phyloP scores from a whole-genome alignment of 225 moss, liverwort and hornwort genomes.

The Sphagnum tenellum region DNA sequence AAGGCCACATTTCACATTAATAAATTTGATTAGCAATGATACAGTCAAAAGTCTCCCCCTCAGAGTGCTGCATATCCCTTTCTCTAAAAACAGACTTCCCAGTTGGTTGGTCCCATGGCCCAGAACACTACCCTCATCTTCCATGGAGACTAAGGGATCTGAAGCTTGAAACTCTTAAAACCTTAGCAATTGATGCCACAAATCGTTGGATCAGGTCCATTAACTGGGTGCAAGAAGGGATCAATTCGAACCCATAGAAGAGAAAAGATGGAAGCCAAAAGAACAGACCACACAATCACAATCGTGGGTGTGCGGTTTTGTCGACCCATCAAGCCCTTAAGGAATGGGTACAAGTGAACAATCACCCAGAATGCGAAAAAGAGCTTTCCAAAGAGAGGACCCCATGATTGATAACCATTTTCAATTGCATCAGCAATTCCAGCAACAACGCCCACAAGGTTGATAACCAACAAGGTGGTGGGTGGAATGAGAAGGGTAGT shows the following conservation, averaged over 20 bases:
- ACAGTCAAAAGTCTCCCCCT: too few relatives aligned
- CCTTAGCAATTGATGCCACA: constrained; percentile 71
- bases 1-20: too few relatives aligned
- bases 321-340: constrained; percentile 86
- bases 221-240: constrained; percentile 54
- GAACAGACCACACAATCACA: constrained; percentile 77
- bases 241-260: constrained; percentile 87
- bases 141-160: too few relatives aligned
- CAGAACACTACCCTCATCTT: too few relatives aligned
- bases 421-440: constrained; percentile 83
- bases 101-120: too few relatives aligned
- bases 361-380: constrained; percentile 98
- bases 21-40: too few relatives aligned
- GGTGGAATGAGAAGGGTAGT: constrained; percentile 75
- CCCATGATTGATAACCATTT: constrained; percentile 78
- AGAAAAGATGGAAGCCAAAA: constrained; percentile 80
- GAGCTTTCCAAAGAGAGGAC: constrained; percentile 79
- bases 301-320: constrained; percentile 86
- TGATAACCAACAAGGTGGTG: constrained; percentile 68
- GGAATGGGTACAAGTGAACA: constrained; percentile 82
- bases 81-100: too few relatives aligned
- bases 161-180: too few relatives aligned
- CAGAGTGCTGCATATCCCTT: too few relatives aligned
- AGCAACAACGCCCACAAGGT: constrained; percentile 75
- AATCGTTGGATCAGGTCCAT: constrained; percentile 35